Percentiles rank a stretch among this genome's conserved stretches.
These are phyloP conservation scores for Xylariaceae sp. DNA, from an alignment of 2,329 filamentous ascomycete species.

Conservation along the genomic window DNA sequence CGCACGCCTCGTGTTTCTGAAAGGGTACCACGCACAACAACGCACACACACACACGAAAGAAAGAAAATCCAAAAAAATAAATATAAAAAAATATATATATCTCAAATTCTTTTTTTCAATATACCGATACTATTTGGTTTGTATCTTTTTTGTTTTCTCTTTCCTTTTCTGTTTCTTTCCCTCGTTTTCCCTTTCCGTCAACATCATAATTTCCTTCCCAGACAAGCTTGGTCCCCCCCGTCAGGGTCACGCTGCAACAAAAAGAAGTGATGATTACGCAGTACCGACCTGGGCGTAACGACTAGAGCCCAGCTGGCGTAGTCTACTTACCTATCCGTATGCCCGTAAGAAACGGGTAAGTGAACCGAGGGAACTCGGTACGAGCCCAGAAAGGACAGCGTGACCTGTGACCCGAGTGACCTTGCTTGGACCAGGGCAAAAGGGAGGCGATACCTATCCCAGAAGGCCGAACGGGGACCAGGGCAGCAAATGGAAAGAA, in stretches of 20 bases:
- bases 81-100: not conserved
- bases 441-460: no score
- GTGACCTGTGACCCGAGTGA: no score
- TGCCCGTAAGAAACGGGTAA: no score
- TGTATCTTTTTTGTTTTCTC: not conserved
- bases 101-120: not conserved
- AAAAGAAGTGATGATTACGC: not conserved
- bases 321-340: not conserved
- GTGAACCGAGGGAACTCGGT: no score
- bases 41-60: no score
- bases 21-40: not conserved
- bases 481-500: no score
- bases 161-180: not conserved
- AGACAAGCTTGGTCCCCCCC: not conserved
- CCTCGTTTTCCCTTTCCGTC: not conserved
- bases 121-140: not conserved
- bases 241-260: no score
- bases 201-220: not conserved
- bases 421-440: no score
- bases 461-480: no score
- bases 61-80: no score
- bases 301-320: not conserved
- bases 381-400: no score
- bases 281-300: not conserved
- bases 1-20: conserved; percentile 3